These are phyloP conservation scores for Osmanthus fragrans DNA, from an alignment of 257 asterid species.

Conservation along the genomic window DNA sequence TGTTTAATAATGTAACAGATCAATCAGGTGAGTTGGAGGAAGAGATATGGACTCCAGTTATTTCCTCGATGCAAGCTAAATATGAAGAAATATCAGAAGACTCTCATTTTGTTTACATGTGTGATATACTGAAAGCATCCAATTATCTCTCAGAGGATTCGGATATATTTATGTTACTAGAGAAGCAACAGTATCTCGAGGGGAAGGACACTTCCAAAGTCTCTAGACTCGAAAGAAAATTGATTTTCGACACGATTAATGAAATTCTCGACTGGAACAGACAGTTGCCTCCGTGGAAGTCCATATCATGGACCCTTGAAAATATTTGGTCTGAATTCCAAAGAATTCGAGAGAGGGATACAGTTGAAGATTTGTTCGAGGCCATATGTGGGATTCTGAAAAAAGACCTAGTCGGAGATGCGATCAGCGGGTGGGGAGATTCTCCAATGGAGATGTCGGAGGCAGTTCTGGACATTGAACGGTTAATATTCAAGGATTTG, in stretches of 20 bases:
- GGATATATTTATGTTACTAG: constrained; percentile 59
- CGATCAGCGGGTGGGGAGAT: constrained; percentile 70
- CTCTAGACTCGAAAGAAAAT: constrained; percentile 59
- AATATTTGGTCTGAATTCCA: constrained; percentile 65
- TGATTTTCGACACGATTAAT: constrained; percentile 59
- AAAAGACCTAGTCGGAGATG: constrained; percentile 70
- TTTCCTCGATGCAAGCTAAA: constrained; percentile 35
- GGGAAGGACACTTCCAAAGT: constrained; percentile 60
- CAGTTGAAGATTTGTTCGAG: constrained; percentile 58
- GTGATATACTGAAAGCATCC: constrained; percentile 65
- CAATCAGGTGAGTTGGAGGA: constrained; percentile 58
- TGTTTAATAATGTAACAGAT: constrained; percentile 36
- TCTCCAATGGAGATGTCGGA: constrained; percentile 70
- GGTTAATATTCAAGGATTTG: constrained; percentile 80
- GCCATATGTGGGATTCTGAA: constrained; percentile 60
- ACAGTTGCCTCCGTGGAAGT: constrained; percentile 83
- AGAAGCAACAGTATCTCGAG: constrained; percentile 70
- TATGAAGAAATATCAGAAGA: constrained; percentile 38
- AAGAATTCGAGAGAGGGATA: constrained; percentile 48
- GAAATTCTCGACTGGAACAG: constrained; percentile 69
- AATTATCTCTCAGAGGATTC: constrained; percentile 55
- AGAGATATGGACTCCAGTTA: constrained; percentile 53
- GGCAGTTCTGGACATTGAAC: constrained; percentile 72
- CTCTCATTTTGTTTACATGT: constrained; percentile 56
- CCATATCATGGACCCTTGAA: constrained; percentile 33